Conservation (phyloP, 2,329 filamentous ascomycete species). For the Alternaria solani region DNA sequence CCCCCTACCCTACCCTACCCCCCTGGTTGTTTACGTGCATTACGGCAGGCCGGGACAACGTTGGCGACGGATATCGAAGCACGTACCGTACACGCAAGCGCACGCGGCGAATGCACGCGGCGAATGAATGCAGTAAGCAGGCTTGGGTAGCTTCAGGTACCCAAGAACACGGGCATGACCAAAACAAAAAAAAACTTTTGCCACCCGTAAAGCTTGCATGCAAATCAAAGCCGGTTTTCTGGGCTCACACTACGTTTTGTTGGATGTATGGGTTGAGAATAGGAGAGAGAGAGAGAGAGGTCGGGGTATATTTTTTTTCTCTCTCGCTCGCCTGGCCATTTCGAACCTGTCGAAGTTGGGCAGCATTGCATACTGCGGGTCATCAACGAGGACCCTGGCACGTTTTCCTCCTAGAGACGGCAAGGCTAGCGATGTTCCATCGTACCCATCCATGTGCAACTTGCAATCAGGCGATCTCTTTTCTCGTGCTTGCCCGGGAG, state of each 20-base stretch:
- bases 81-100: background rate
- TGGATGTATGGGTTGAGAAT: background rate
- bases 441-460: background rate
- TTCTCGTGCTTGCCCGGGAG: background rate
- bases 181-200: too few species aligned
- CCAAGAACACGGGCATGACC: too few species aligned
- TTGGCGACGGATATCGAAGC: background rate
- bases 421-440: background rate
- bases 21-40: background rate
- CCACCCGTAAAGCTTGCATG: too few species aligned
- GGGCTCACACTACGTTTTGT: background rate
- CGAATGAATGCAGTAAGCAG: too few species aligned
- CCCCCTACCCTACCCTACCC: background rate
- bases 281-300: background rate
- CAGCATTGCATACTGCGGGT: conserved; percentile 17
- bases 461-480: background rate
- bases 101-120: background rate
- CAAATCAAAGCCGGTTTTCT: background rate
- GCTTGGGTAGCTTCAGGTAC: too few species aligned
- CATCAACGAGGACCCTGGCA: conserved; percentile 2
- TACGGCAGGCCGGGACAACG: conserved; percentile 4
- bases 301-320: background rate
- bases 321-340: background rate
- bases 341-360: conserved; percentile 4
- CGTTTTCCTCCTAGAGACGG: background rate